Percentiles rank a stretch among this genome's conserved stretches.
phyloP scores from a whole-genome alignment of 2,329 filamentous ascomycete species.

The Xylariaceae sp. region DNA sequence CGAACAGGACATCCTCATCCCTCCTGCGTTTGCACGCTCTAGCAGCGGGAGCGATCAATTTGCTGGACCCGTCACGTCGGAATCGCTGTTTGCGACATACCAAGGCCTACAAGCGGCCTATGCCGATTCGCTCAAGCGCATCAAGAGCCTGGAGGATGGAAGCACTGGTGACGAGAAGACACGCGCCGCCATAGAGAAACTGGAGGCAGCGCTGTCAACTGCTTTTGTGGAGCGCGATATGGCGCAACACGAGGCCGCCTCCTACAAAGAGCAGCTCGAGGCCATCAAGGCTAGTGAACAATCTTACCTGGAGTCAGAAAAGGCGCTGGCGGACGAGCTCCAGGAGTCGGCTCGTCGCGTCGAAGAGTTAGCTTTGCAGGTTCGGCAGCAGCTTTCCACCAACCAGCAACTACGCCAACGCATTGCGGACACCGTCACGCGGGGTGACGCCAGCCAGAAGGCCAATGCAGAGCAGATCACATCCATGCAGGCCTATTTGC shows the following conservation, averaged over 20 bases:
- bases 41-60: slow-evolving; percentile 37
- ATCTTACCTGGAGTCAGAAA: slow-evolving; percentile 53
- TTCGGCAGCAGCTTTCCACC: slow-evolving; percentile 71
- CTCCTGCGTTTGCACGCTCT: slow-evolving; percentile 49
- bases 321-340: slow-evolving; percentile 63
- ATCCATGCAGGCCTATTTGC: slow-evolving; percentile 74
- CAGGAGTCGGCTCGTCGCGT: slow-evolving; percentile 69
- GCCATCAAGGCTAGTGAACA: slow-evolving; percentile 52
- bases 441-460: slow-evolving; percentile 79
- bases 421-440: slow-evolving; percentile 71
- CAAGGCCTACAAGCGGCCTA: slow-evolving; percentile 69
- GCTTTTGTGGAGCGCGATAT: slow-evolving; percentile 68
- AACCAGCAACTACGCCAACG: slow-evolving; percentile 72
- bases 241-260: slow-evolving; percentile 59
- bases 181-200: slow-evolving; percentile 54
- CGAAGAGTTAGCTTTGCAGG: slow-evolving; percentile 72
- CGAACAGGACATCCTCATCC: slow-evolving; percentile 76
- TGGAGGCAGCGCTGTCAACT: slow-evolving; percentile 63
- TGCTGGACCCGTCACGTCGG: slow-evolving; percentile 54
- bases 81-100: slow-evolving; percentile 69
- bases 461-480: slow-evolving; percentile 77
- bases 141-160: slow-evolving; percentile 56
- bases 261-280: slow-evolving; percentile 57
- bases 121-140: slow-evolving; percentile 57
- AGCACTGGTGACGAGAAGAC: slow-evolving; percentile 57